Evolutionary conservation across 495 filamentous ascomycete species (phyloP).

Genomic region (Aspergillus coremiiformis): DNA sequence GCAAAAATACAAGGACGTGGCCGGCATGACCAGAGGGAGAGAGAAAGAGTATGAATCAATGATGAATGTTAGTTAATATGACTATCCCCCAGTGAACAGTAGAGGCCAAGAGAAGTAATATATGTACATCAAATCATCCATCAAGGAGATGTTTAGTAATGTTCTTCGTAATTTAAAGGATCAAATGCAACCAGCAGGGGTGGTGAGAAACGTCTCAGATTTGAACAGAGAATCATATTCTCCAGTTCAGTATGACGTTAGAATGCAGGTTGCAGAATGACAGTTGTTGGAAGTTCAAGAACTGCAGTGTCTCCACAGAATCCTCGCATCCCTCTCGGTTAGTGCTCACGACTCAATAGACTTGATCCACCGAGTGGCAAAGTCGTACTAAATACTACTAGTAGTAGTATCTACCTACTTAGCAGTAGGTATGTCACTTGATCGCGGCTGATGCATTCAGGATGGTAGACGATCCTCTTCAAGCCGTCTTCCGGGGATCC

Average conservation of each 20-base stretch:
- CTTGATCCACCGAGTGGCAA: background rate
- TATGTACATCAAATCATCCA: background rate
- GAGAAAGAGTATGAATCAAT: no score
- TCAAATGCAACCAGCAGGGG: background rate
- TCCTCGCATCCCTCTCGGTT: background rate
- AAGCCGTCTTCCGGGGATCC: background rate
- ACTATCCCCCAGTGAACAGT: background rate
- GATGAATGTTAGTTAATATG: no score
- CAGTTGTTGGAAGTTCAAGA: background rate
- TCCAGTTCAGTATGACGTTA: background rate
- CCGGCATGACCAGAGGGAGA: background rate
- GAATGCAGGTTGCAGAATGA: background rate
- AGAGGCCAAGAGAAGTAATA: background rate
- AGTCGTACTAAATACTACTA: no score
- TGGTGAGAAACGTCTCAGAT: background rate
- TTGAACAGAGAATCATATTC: background rate
- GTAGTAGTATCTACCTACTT: no score
- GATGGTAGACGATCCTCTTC: background rate
- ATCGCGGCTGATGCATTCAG: background rate
- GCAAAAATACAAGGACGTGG: background rate
- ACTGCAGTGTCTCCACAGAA: background rate
- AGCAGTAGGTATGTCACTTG: no score
- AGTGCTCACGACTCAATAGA: background rate
- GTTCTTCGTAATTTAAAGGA: background rate
- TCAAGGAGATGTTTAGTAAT: background rate